Base-by-base conservation (phyloP, 2,329 filamentous ascomycete species). In the Monascus ruber region DNA sequence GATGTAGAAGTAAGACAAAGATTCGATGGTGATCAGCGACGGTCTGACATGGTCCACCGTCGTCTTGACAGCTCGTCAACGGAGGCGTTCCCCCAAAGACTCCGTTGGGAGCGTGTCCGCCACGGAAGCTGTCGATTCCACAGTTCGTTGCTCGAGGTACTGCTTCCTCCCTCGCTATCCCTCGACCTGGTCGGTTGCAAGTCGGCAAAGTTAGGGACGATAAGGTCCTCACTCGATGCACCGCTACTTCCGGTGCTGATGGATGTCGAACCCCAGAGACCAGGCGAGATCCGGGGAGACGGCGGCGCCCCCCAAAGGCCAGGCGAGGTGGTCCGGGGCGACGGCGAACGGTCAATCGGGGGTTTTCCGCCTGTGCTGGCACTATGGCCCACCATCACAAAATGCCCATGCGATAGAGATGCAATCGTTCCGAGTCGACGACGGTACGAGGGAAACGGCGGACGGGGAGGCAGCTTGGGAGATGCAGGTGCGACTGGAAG, bases 31-130 rank as follows among this genome's bases (percentile, higher is more conserved):
- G 33, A 47, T 33, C 41, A 33, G 7, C 49, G 48, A 32, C 52
- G 53, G 42, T 65, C 61, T 6, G 58, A 50, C 36, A 65, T 51
- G 2, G 62, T 63, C 62, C 61, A 65, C 38, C 62, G 56, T 35
- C 62, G 55, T 38, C 55, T 56, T 11, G 52, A 43, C 28, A 45
- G 44, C 4, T 42, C 36, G 24, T 60, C 55, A 26, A 52, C 38
- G 6, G 50, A 48, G 5, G 52, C 47, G 47, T 58, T 58, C 1
- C 60, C 57, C 62, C 63, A 65, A 9, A 65, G 52, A 9, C 58
- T 61, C 9, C 54, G 54, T 37, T 63, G 62, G 5, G 54, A 59
- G 5, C 48, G 38, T 4, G 55, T 55, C 10, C 51, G 47, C 26
- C 57, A 52, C 3, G 53, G 57, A 7, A 54, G n/a, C 29, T 8